Percentiles rank a stretch among this genome's conserved stretches.
phyloP scores from a whole-genome alignment of 176 grass and related monocot species.

The Avena sativa region DNA sequence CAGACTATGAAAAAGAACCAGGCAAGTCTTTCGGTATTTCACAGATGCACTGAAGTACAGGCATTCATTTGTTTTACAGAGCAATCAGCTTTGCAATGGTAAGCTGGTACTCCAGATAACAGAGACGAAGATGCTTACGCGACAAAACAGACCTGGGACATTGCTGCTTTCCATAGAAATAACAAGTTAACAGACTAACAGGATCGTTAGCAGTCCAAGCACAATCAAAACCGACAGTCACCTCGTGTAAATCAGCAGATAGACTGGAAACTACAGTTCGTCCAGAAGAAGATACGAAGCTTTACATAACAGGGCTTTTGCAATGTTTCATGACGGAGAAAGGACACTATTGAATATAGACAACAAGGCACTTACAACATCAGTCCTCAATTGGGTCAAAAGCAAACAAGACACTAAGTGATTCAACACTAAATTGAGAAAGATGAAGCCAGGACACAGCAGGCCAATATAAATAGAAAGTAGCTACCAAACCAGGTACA shows the following conservation, averaged over 20 bases:
- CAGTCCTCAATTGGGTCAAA: not conserved
- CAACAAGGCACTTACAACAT: not conserved
- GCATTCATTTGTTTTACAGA: not conserved
- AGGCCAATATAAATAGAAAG: not conserved
- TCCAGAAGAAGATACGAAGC: not conserved
- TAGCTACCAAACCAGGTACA: not conserved
- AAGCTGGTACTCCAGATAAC: not conserved
- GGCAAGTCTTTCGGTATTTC: conserved; percentile 7
- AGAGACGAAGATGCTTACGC: not conserved
- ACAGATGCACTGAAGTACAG: not conserved
- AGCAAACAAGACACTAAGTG: not conserved
- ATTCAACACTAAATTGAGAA: conserved; percentile 16
- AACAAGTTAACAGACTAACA: not conserved
- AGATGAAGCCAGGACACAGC: conserved; percentile 23
- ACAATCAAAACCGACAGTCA: not conserved
- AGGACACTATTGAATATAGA: not conserved
- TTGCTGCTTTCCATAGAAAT: not conserved
- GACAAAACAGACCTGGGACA: not conserved
- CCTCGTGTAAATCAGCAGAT: not conserved
- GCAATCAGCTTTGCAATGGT: not conserved
- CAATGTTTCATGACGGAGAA: not conserved
- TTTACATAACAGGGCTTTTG: conserved; percentile 3
- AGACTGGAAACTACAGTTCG: not conserved
- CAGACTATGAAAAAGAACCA: not conserved
- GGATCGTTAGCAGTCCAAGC: not conserved